Conservation (phyloP, 805 yeast genomes). For the Huiozyma sinensis region DNA sequence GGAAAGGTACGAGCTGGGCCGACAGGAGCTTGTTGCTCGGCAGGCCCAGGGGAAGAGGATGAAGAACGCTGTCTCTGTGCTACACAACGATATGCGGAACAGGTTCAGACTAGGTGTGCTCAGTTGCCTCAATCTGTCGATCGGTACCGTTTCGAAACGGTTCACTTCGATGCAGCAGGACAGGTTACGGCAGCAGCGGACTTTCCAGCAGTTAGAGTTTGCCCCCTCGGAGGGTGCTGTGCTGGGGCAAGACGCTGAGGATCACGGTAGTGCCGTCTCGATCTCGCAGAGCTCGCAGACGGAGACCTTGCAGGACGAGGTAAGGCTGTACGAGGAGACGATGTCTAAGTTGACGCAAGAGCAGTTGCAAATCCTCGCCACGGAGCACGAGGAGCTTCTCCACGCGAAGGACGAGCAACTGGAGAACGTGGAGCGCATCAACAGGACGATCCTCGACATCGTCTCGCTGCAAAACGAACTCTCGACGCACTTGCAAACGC, state of each 20-base stretch:
- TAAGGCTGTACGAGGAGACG: conserved; percentile 29
- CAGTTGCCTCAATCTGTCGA: conserved; percentile 36
- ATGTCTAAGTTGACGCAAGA: conserved; percentile 33
- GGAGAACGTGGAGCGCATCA: conserved; percentile 48
- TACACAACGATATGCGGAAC: conserved; percentile 30
- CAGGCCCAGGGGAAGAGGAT: conserved; percentile 5
- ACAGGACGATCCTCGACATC: conserved; percentile 58
- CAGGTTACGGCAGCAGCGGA: conserved; percentile 31
- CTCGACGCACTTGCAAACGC: conserved; percentile 59
- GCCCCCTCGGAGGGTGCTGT: neutral
- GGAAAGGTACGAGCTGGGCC: conserved; percentile 41
- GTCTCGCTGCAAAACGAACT: conserved; percentile 66
- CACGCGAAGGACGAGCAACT: conserved; percentile 49
- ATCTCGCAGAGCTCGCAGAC: conserved; percentile 21
- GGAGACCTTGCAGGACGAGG: conserved; percentile 24
- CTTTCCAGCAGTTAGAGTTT: conserved; percentile 22
- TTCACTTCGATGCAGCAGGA: conserved; percentile 42
- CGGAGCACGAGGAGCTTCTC: conserved; percentile 48
- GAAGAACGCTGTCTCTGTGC: neutral
- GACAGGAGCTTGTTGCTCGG: conserved; percentile 25
- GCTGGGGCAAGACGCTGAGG: neutral
- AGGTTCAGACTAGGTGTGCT: conserved; percentile 40
- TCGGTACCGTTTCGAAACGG: conserved; percentile 33
- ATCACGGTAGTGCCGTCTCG: conserved; percentile 6
- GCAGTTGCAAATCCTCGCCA: conserved; percentile 46